A percentile compares a stretch with the other conserved stretches of the same genome.
These are phyloP conservation scores for Hypoxylon sp. DNA, from an alignment of 2,329 filamentous ascomycete species.

Conservation along the genomic window DNA sequence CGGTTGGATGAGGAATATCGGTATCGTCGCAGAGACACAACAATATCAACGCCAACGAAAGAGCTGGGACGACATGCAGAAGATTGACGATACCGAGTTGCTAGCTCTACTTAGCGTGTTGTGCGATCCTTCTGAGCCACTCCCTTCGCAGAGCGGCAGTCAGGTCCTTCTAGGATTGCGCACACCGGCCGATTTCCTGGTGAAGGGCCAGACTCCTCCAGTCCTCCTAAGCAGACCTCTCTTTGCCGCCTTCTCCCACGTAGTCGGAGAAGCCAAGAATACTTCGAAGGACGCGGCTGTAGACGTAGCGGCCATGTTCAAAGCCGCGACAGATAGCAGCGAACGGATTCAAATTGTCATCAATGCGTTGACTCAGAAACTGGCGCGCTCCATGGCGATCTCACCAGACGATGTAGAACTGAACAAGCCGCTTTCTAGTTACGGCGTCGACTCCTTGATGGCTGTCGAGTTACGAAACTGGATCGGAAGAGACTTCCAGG, in stretches of 20 bases:
- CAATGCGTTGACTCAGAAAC: slow-evolving; percentile 40
- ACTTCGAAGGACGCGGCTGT: slow-evolving; percentile 27
- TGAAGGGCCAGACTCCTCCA: slow-evolving; percentile 23
- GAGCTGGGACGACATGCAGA: slow-evolving; percentile 40
- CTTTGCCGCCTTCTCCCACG: slow-evolving; percentile 35
- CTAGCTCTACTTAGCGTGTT: slow-evolving; percentile 46
- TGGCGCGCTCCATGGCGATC: slow-evolving; percentile 47
- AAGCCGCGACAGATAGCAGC: slow-evolving; percentile 21
- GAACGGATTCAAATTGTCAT: slow-evolving; percentile 42
- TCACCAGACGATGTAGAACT: slow-evolving; percentile 48
- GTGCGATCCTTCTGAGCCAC: slow-evolving; percentile 44
- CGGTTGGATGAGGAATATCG: slow-evolving; percentile 50
- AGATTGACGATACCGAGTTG: slow-evolving; percentile 47
- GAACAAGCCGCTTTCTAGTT: slow-evolving; percentile 48
- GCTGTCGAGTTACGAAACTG: slow-evolving; percentile 56
- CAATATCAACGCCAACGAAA: slow-evolving; percentile 38
- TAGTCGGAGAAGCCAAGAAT: slow-evolving; percentile 27
- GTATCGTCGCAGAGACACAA: slow-evolving; percentile 49
- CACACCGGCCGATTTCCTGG: slow-evolving; percentile 40
- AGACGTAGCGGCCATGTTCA: slow-evolving; percentile 30
- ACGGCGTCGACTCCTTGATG: slow-evolving; percentile 55
- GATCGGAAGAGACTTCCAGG: slow-evolving; percentile 45
- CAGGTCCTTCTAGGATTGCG: slow-evolving; percentile 41
- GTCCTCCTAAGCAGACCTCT: slow-evolving; percentile 33
- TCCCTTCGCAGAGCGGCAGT: slow-evolving; percentile 18